Evolutionary conservation across 345 rosid genomes (phyloP), one percentile per base, ranked within the genome.

Genomic region (Eucalyptus guilfoylei): DNA sequence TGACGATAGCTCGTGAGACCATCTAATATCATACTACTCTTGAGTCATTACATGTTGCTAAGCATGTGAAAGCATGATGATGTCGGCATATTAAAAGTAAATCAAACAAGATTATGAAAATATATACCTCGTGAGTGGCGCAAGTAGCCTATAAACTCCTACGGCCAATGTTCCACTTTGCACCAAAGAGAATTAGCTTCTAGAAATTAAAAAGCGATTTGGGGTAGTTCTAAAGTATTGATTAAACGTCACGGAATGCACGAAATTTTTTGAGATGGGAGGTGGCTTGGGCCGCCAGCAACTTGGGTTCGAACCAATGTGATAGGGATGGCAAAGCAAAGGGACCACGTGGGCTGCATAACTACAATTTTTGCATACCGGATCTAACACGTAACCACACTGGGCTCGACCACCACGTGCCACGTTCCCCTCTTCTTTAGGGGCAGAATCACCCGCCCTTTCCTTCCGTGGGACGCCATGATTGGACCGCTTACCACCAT

Each of bases 311-410:
- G 23, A 15, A 16, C 42, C 42, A 42, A 67, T 16, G 80, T 67
- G 80, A 0, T 0, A 1, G 11, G 21, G 6, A 0, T 14, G 0
- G 11, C 80, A 67, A 67, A 67, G 42, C 80, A 32, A 50, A 0
- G 50, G 80, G 9, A 16, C 42, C 80, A 32, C 42, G 80, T 69
- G 80, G 42, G 42, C 42, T 69, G 42, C 67, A 11, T 60, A 0
- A 60, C 67, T 5, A 28, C 40, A 3, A 37, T 37, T 37, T 37
- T 37, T 37, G 50, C 0, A 49, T 16, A 49, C 0, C 0, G 50
- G 67, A 60, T 69, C 80, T 23, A 34, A 67, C 7, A 69, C 12
- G 23, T 16, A 0, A 32, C 40, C 40, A 37, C 42, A 16, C 80
- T 16, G 24, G 80, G 12, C 42, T 69, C 7, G 1, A 4, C 80